Base-by-base conservation (phyloP, 2,329 filamentous ascomycete genomes). In the Tolypocladium capitatum region DNA sequence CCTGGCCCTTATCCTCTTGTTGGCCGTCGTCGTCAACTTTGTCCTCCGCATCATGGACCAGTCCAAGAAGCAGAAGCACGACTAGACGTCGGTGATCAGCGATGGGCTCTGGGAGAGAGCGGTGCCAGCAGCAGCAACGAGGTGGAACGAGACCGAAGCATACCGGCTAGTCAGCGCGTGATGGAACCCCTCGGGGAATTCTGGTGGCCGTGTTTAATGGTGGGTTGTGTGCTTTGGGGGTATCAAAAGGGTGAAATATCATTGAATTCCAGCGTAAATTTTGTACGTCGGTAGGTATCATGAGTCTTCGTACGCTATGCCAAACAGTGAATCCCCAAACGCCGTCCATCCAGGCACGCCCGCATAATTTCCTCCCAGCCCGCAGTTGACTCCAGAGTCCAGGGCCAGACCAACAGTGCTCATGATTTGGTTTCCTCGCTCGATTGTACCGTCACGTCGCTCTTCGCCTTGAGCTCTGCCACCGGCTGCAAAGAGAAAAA, bases 11-110 rank as follows among this genome's bases (percentile, higher is more conserved):
- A 85, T 91, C 47, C 71, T 98, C 55, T 70, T 96, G 58, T 75
- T 86, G 43, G 92, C 91, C 14, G 87, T 98, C n/a, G 73, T 96
- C 47, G 86, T 96, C 60, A 98, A 98, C 72, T 97, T 98, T 64
- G 83, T 94, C 34, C 71, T 98, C 62, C 78, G 89, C 54, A 81
- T 89, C 48, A 65, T 58, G 51, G 66, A 68, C 36, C 60, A 63
- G 49, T 63, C 64, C 40, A 66, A 68, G 58, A 68, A 67, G 60
- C 59, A 68, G 51, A 58, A 60, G 43, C 51, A 55, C 36, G 55
- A 53, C 43, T 55, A 47, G 47, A 27, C 10, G n/a, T 47, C 40
- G 30, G n/a, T 27, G 16, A 4, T 43, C 8, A 7, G 24, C 7
- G 28, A 46, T 31, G 11, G 20, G 11, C 27, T 18, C 2, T 5